Conservation (phyloP, 2,329 filamentous ascomycete genomes). For the Chaetothyriales sp. region DNA sequence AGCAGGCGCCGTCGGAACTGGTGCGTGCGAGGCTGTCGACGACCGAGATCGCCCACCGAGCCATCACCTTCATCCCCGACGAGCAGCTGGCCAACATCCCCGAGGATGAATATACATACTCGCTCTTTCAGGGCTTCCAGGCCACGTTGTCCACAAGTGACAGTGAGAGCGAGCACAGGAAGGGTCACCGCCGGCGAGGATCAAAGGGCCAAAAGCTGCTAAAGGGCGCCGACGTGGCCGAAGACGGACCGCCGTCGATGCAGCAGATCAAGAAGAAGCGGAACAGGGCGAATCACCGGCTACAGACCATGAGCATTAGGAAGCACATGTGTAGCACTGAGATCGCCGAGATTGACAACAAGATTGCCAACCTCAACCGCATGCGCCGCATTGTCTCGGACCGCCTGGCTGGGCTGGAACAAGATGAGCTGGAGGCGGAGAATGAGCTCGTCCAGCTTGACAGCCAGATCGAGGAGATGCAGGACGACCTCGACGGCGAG, state of each 20-base stretch:
- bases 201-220: constrained; percentile 66
- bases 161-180: constrained; percentile 41
- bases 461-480: constrained; percentile 47
- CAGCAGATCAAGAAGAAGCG: constrained; percentile 66
- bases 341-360: constrained; percentile 91
- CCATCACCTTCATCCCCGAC: constrained; percentile 74
- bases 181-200: constrained; percentile 50
- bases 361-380: constrained; percentile 79
- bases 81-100: constrained; percentile 82
- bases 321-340: constrained; percentile 98
- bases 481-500: constrained; percentile 39
- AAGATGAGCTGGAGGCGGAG: constrained; percentile 79
- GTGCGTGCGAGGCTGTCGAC: constrained; percentile 83
- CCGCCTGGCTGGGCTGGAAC: constrained; percentile 67
- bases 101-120: constrained; percentile 71
- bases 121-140: constrained; percentile 91
- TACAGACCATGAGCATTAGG: constrained; percentile 80
- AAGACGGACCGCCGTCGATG: constrained; percentile 51
- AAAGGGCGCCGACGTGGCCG: constrained; percentile 41
- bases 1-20: constrained; percentile 82
- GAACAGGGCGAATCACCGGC: constrained; percentile 60
- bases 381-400: constrained; percentile 90
- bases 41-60: constrained; percentile 84
- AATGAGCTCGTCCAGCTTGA: constrained; percentile 56
- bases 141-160: constrained; percentile 64